Base-by-base conservation (phyloP, 192 early-diverging fungal genomes). In the Glomus cerebriforme region DNA sequence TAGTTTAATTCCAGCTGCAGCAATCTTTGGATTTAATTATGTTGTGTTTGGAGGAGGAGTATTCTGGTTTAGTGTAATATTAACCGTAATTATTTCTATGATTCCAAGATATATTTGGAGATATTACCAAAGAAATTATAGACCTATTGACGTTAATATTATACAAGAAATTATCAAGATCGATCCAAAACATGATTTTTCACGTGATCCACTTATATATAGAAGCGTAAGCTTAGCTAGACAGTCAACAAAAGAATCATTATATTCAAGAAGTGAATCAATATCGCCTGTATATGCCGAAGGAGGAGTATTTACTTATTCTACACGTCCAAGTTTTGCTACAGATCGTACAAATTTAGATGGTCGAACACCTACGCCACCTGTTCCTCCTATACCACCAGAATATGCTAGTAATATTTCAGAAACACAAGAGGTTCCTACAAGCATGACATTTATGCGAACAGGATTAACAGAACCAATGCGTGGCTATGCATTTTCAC, bases 31-130 rank as follows among this genome's bases (percentile, higher is more conserved):
- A 19, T 89, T 92, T 69, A 83, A 90, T 10, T 60, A 85, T 0
- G 81, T 89, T 27, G 82, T 96, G 26, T 89, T 92, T 75, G 78
- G 81, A 0, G 83, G 85, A 15, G 83, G 90, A 22, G 81, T 85
- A 9, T 97, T 97, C 76, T 97, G 92, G 88, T 81, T 93, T 22
- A 86, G 85, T 13, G 78, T 92, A 12, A 45, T 92, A 1, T 75
- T 98, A 37, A 81, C 89, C 0, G 87, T 94, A 8, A 83, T 93
- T 0, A 75, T 93, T 0, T 87, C 90, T 0, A 83, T 97, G 62
- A 59, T 93, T 32, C 95, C 96, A 1, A 86, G 94, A 45, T 91
- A 89, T 81, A 39, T 87, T 0, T 83, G 88, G 31, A 90, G 88
- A 72, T 94, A 88, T 77, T 81, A 88, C 35, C 92, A 86, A 76